Evolutionary conservation across 2,329 filamentous ascomycete genomes (phyloP).

Genomic region (Epichloe gansuensis): DNA sequence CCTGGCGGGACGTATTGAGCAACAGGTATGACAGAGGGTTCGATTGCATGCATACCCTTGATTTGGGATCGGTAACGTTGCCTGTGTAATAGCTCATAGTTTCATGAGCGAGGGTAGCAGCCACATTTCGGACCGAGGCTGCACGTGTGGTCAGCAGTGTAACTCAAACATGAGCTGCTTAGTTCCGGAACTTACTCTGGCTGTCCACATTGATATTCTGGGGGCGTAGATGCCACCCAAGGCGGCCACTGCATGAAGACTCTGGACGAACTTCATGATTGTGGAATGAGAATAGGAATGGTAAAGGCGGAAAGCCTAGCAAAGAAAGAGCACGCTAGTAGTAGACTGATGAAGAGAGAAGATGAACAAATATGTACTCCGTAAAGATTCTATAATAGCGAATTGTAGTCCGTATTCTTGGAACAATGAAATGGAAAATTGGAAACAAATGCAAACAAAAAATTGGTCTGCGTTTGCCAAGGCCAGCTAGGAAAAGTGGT

Average conservation of each 20-base stretch:
- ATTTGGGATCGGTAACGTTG: constrained; percentile 38
- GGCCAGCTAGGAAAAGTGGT: no score
- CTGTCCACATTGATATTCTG: constrained; percentile 28
- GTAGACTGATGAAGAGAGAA: background rate
- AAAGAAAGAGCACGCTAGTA: background rate
- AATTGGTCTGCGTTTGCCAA: no score
- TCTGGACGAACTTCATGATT: constrained; percentile 15
- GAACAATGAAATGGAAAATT: no score
- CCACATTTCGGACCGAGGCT: constrained; percentile 51
- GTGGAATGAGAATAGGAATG: background rate
- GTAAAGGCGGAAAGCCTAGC: no score
- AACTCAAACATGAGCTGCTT: background rate
- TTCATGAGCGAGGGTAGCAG: constrained; percentile 47
- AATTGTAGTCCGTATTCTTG: background rate
- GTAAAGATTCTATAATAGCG: background rate
- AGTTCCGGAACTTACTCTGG: constrained; percentile 17
- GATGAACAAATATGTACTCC: background rate
- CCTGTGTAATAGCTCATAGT: constrained; percentile 55
- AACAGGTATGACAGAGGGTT: background rate
- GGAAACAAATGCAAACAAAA: no score
- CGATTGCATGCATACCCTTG: constrained; percentile 22
- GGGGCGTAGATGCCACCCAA: constrained; percentile 17
- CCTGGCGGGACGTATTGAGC: no score
- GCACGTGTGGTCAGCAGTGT: background rate
- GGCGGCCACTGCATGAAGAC: constrained; percentile 13